A percentile compares a stretch with the other conserved stretches of the same genome.
Evolutionary conservation across 257 asterid species (phyloP).

Genomic region (Cynanchum wilfordii): DNA sequence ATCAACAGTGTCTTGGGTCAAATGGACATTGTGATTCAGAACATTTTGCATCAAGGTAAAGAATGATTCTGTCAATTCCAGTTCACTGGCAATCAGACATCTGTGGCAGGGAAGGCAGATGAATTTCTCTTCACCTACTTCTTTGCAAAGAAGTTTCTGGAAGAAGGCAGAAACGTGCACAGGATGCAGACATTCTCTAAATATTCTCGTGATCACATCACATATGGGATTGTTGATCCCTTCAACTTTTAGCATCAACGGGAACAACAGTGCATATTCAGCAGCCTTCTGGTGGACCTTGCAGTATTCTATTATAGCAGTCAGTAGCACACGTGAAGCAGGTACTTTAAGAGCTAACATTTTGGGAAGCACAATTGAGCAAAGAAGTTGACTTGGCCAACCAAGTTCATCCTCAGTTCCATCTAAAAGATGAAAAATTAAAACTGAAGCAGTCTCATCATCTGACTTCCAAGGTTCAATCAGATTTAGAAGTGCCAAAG

Average conservation of each 20-base stretch:
- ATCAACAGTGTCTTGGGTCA: conserved; percentile 38
- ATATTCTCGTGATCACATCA: conserved; percentile 52
- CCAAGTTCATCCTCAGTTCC: conserved; percentile 37
- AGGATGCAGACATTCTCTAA: conserved; percentile 61
- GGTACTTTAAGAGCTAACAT: conserved; percentile 44
- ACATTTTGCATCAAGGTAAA: conserved; percentile 45
- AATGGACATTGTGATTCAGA: conserved; percentile 29
- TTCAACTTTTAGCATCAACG: conserved; percentile 40
- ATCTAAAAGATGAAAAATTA: conserved; percentile 39
- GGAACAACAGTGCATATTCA: conserved; percentile 58
- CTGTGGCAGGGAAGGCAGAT: conserved; percentile 58
- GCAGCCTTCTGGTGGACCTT: conserved; percentile 60
- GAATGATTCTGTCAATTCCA: conserved; percentile 65
- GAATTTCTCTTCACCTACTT: conserved; percentile 29
- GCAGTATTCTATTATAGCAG: conserved; percentile 49
- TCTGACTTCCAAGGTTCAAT: conserved; percentile 69
- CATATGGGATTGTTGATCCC: conserved; percentile 57
- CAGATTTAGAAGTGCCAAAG: conserved; percentile 38
- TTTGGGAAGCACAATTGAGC: conserved; percentile 68
- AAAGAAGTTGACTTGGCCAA: conserved; percentile 60
- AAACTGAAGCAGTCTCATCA: conserved; percentile 58
- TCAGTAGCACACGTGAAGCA: conserved; percentile 47
- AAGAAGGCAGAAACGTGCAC: conserved; percentile 64
- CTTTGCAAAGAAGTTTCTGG: conserved; percentile 44
- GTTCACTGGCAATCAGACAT: conserved; percentile 30